phyloP scores from a whole-genome alignment of 2,329 filamentous ascomycete species.

The Berkeleyomyces basicola region DNA sequence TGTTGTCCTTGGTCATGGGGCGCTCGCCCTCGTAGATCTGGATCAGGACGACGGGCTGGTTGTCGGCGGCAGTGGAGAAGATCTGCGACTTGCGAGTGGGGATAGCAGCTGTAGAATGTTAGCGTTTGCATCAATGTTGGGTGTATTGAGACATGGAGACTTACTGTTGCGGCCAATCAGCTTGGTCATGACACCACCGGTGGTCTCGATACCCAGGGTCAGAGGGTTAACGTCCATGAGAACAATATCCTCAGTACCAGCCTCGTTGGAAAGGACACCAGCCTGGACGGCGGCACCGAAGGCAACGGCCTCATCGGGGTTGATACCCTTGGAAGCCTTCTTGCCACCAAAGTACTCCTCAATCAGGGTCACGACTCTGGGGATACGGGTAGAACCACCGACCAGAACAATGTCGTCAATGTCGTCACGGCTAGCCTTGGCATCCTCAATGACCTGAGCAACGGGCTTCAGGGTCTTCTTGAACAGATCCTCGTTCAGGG shows the following conservation, averaged over 20 bases:
- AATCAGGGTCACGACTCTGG: slow-evolving; percentile 86
- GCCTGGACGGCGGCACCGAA: slow-evolving; percentile 95
- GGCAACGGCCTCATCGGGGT: slow-evolving; percentile 97
- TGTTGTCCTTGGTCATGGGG: slow-evolving; percentile 91
- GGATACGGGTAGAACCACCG: slow-evolving; percentile 97
- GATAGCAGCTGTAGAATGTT: slow-evolving; percentile 40
- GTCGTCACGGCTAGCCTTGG: slow-evolving; percentile 90
- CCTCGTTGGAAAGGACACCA: slow-evolving; percentile 83
- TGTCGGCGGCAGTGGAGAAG: slow-evolving; percentile 92
- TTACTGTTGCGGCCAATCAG: slow-evolving; percentile 74
- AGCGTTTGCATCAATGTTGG: neutral
- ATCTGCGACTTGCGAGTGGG: slow-evolving; percentile 95
- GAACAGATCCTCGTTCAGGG: slow-evolving; percentile 97
- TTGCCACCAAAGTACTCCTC: slow-evolving; percentile 93
- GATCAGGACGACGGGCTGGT: slow-evolving; percentile 89
- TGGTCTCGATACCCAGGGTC: slow-evolving; percentile 93
- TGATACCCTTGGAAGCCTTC: slow-evolving; percentile 98
- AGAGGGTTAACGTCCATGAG: slow-evolving; percentile 97
- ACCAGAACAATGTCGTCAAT: slow-evolving; percentile 95
- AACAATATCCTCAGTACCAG: slow-evolving; percentile 62
- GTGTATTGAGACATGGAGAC: neutral
- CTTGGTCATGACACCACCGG: slow-evolving; percentile 94
- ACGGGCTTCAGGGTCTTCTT: slow-evolving; percentile 99
- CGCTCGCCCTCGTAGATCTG: slow-evolving; percentile 93
- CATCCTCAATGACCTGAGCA: slow-evolving; percentile 95